Evolutionary conservation across 2,329 filamentous ascomycete species (phyloP), one percentile per base, ranked within the genome.

Genomic region (Ophiostoma perfectum): DNA sequence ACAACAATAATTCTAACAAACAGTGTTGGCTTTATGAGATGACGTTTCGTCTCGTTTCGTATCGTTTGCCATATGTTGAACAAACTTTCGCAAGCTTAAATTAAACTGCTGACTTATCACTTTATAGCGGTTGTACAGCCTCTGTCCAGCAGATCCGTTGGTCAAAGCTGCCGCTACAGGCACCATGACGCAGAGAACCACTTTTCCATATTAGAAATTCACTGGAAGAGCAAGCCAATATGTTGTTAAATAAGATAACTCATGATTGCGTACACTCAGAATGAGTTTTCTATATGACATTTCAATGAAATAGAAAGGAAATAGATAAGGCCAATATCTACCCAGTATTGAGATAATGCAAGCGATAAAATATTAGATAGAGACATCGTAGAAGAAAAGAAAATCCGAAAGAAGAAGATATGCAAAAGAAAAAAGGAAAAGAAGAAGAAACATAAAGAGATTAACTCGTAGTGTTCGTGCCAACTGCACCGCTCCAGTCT

Each of bases 401-500:
- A 65, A 64, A 66, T 36, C 12, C 36, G 38, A 36, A 63, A 14
- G 62, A 47, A 7, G 14, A 47, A 36, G 27, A 41, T n/a, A 42
- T 41, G 16, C 2, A 41, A 62, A 60, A 45, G 41, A n/a, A 14
- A 11, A 63, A 64, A 39, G 58, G 38, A 36, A 5, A 44, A 64
- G 2, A 45, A 5, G 41, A 44, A 11, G 65, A 66, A 18, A 49
- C 4, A 42, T 36, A 45, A 60, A 44, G 4, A 62, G 47, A 49
- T 27, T 27, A 27, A 27, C 27, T 27, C 27, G 27, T 39, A 66
- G 38, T n/a, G 14, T 44, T 27, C 55, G 63, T 64, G 63, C 63
- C 63, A 36, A 12, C 63, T 64, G 63, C 63, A 64, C 63, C 9
- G 36, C 58, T 63, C 11, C 58, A 39, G 60, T 63, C 60, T 63